phyloP scores from a whole-genome alignment of 2,329 filamentous ascomycete species.

The Aspergillus spinulosporus region DNA sequence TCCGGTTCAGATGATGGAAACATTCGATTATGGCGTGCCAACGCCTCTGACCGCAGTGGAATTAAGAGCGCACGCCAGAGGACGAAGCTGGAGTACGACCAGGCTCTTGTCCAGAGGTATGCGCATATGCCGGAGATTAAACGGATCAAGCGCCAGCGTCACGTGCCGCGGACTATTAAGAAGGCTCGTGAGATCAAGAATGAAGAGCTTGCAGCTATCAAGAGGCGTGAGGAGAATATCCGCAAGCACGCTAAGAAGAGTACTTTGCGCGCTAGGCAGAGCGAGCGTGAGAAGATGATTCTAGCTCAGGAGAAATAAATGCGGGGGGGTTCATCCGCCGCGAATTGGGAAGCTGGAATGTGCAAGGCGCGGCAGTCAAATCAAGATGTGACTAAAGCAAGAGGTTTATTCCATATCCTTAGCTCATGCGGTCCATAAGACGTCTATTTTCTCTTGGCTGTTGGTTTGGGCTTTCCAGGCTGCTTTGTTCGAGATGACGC shows the following conservation, averaged over 20 bases:
- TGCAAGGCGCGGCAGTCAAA: not conserved
- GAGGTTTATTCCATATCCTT: not conserved
- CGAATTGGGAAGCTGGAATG: not conserved
- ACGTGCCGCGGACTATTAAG: constrained; percentile 89
- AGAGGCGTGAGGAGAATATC: constrained; percentile 91
- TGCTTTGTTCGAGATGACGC: constrained; percentile 22
- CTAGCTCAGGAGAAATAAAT: constrained; percentile 64
- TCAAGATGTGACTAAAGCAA: not conserved
- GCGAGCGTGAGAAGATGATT: constrained; percentile 91
- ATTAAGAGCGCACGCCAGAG: constrained; percentile 83
- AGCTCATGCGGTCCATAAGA: constrained; percentile 4
- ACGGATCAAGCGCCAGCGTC: constrained; percentile 85
- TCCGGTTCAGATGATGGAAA: constrained; percentile 94
- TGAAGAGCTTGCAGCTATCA: constrained; percentile 83
- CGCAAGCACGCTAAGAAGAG: constrained; percentile 87
- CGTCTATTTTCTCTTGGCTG: constrained; percentile 25
- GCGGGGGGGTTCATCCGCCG: not conserved
- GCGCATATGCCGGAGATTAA: constrained; percentile 95
- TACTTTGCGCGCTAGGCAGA: constrained; percentile 64
- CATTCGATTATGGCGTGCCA: constrained; percentile 81
- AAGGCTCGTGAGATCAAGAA: constrained; percentile 94
- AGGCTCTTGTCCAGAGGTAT: constrained; percentile 78
- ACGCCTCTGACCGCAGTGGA: constrained; percentile 78
- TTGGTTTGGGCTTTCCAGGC: constrained; percentile 19
- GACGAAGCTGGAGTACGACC: constrained; percentile 88